A percentile compares a stretch with the other conserved stretches of the same genome.
phyloP scores from a whole-genome alignment of 1,284 basidiomycete species.

The Malassezia arunalokei region DNA sequence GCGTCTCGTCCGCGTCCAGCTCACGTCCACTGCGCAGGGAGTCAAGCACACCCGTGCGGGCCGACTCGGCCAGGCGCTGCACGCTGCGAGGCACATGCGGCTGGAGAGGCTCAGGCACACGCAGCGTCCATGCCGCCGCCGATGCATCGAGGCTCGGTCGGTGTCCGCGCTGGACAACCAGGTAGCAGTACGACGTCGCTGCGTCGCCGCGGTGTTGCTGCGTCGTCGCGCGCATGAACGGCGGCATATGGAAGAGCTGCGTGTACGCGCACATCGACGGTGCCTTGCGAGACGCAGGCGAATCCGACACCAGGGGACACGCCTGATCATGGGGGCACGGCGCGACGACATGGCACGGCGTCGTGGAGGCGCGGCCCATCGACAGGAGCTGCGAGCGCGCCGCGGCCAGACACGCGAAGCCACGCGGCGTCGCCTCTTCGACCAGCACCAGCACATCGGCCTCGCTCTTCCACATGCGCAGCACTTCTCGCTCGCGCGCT shows the following conservation, averaged over 20 bases:
- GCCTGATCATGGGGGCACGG: constrained; percentile 81
- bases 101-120: not conserved
- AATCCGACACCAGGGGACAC: constrained; percentile 57
- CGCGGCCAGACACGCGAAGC: constrained; percentile 70
- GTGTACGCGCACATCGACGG: constrained; percentile 63
- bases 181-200: constrained; percentile 76
- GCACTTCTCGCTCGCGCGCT: constrained; percentile 59
- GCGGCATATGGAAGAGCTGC: constrained; percentile 72
- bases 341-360: constrained; percentile 56
- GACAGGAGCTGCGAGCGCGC: constrained; percentile 67
- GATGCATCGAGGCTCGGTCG: constrained; percentile 51
- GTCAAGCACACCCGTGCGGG: constrained; percentile 25
- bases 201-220: constrained; percentile 71
- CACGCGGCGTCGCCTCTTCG: constrained; percentile 65
- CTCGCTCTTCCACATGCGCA: constrained; percentile 78
- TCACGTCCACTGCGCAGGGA: constrained; percentile 12
- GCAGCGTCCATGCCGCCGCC: constrained; percentile 4
- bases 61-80: not conserved
- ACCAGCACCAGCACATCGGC: constrained; percentile 59
- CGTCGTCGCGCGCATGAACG: constrained; percentile 73
- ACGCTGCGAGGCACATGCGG: not conserved
- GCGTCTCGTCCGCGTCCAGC: not conserved
- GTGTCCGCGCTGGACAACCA: constrained; percentile 68
- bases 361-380: constrained; percentile 49
- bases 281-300: constrained; percentile 17